Evolutionary conservation across 257 asterid species (phyloP).

Genomic region (Lantana camara): DNA sequence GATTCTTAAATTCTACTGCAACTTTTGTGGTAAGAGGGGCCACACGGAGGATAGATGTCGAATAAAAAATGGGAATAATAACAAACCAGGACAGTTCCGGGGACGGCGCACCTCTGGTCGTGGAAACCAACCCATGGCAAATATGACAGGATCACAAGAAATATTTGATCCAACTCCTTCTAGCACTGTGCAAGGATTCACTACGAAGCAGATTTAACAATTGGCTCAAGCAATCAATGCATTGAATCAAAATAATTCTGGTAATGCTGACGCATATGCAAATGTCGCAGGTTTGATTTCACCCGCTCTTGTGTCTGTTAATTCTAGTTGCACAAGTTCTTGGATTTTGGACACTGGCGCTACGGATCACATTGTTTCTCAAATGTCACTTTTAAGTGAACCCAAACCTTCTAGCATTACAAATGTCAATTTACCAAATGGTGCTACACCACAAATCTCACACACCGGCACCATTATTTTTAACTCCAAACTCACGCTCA

Average conservation of each 20-base stretch:
- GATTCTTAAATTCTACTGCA: not conserved
- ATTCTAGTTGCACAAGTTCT: not conserved
- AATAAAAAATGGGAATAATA: not conserved
- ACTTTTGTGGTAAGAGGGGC: not conserved
- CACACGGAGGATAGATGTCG: not conserved
- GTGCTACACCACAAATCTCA: not conserved
- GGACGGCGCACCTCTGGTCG: no score
- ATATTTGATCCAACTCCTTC: no score
- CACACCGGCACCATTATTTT: not conserved
- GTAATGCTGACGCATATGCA: not conserved
- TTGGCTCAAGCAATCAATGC: not conserved
- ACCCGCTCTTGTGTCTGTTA: not conserved
- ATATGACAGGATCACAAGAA: no score
- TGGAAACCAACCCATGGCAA: no score
- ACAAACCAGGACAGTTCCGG: no score
- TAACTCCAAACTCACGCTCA: not conserved
- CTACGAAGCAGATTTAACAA: not conserved
- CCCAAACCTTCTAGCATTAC: not conserved
- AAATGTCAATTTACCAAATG: not conserved
- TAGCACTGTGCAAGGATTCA: not conserved
- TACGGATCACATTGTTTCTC: slow-evolving; percentile 16
- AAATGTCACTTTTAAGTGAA: not conserved
- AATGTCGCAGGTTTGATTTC: not conserved
- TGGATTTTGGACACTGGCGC: slow-evolving; percentile 19
- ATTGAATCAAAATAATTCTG: not conserved